Base-by-base conservation (phyloP, 2,329 filamentous ascomycete species). In the Fusarium albosuccineum region DNA sequence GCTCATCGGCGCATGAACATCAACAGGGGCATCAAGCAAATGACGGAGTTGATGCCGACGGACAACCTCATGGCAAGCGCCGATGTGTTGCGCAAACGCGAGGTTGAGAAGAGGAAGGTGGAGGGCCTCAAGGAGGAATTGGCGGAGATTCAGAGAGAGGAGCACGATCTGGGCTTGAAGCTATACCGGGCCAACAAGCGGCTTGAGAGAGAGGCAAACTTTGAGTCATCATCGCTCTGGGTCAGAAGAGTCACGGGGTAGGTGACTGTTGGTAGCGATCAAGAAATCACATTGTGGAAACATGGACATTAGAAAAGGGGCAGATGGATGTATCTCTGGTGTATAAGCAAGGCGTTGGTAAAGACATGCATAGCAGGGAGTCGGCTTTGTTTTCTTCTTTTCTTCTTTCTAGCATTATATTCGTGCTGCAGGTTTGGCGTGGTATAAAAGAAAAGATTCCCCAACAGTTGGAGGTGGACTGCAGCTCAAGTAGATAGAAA, bases 101-200 rank as follows among this genome's bases (percentile, higher is more conserved):
- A 87, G 77, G 71, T 75, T 61, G 83, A 89, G 77, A 89, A 89
- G 77, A 79, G 82, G 40, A 93, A 91, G 74, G 88, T 96, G 1
- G 87, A 90, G 66, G 84, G 82, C 22, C 82, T 94, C 52, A 85
- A 86, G 60, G 79, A 80, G 51, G 91, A 94, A 75, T 83, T 95
- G 36, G 86, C 89, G 4, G 91, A 94, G 65, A 87, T 96, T 27
- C 86, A 88, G 77, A 85, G 89, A 66, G 89, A 95, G 77, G 91
- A 94, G 77, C 91, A 95, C 73, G 92, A 96, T 57, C 80, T 94
- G 41, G 92, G 92, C 1, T 80, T 96, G 72, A 90, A 89, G 77
- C 82, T 96, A 56, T 88, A 92, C 75, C 83, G 91, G 22, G 90
- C 91, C 9, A 91, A 92, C 79, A 94, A 93, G 81, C 86, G 92